Percentiles rank a stretch among this genome's conserved stretches.
Evolutionary conservation across 805 yeast genomes (phyloP).

Genomic region (Sugiyamaella floridensis): DNA sequence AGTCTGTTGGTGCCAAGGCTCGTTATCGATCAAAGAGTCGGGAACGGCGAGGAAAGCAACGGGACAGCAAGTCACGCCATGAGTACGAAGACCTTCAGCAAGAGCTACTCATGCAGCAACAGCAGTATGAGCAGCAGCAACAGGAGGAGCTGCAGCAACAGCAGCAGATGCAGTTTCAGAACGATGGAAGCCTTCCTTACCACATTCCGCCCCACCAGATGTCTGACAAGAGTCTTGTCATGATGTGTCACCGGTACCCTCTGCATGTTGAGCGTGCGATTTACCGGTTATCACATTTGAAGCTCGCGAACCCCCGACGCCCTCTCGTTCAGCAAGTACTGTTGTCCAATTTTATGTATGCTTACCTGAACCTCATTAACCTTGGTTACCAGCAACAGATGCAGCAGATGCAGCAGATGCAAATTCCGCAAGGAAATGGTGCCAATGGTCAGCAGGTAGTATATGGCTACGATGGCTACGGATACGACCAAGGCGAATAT

Average conservation of each 20-base stretch:
- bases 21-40: constrained; percentile 5
- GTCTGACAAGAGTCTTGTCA: constrained; percentile 29
- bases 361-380: constrained; percentile 88
- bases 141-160: constrained; percentile 17
- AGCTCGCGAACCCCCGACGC: constrained; percentile 88
- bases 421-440: constrained; percentile 1
- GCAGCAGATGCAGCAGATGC: constrained; percentile 18
- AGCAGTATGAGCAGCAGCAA: constrained; percentile 4
- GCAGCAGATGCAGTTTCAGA: constrained; percentile 10
- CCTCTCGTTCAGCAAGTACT: constrained; percentile 88
- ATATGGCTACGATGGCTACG: constrained; percentile 4
- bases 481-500: constrained; percentile 11
- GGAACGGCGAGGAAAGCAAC: neutral
- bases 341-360: constrained; percentile 94
- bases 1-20: neutral
- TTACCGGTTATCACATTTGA: constrained; percentile 84
- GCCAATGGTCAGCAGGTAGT: neutral
- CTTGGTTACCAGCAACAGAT: constrained; percentile 48
- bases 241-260: constrained; percentile 59
- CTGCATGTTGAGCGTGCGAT: constrained; percentile 95
- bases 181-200: constrained; percentile 26
- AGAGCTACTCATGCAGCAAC: neutral
- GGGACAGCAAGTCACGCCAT: neutral
- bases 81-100: constrained; percentile 1
- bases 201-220: constrained; percentile 32